These are phyloP conservation scores for Leptodermis oblonga DNA, from an alignment of 257 asterid genomes.

Conservation along the genomic window DNA sequence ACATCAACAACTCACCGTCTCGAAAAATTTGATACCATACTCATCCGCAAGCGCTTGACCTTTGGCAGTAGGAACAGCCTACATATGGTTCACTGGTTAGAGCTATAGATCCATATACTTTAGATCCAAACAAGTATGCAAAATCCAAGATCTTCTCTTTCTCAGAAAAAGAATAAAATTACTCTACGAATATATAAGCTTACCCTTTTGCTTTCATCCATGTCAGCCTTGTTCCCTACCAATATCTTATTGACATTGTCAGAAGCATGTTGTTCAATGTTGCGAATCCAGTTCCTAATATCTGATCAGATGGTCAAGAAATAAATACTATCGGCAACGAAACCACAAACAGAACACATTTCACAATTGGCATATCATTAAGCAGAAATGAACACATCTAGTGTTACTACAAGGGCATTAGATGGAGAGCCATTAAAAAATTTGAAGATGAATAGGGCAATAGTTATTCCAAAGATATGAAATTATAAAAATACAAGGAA, in stretches of 20 bases:
- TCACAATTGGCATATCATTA: neutral
- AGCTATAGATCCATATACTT: neutral
- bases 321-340: neutral
- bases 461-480: neutral
- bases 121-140: neutral
- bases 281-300: conserved; percentile 45
- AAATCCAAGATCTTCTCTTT: neutral
- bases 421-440: neutral
- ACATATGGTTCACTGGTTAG: conserved; percentile 5
- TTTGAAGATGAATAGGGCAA: neutral
- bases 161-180: neutral
- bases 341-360: neutral
- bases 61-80: conserved; percentile 44
- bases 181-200: neutral
- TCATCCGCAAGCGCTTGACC: conserved; percentile 51
- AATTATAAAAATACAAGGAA: neutral
- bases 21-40: conserved; percentile 42
- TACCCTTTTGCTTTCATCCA: conserved; percentile 53
- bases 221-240: conserved; percentile 48
- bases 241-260: conserved; percentile 47
- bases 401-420: neutral
- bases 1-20: conserved; percentile 32
- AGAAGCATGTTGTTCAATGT: conserved; percentile 48
- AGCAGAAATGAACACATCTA: neutral
- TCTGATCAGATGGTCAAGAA: conserved; percentile 19